phyloP scores from a whole-genome alignment of 1,139 yeast genomes.

The Yamadazyma taylorii region DNA sequence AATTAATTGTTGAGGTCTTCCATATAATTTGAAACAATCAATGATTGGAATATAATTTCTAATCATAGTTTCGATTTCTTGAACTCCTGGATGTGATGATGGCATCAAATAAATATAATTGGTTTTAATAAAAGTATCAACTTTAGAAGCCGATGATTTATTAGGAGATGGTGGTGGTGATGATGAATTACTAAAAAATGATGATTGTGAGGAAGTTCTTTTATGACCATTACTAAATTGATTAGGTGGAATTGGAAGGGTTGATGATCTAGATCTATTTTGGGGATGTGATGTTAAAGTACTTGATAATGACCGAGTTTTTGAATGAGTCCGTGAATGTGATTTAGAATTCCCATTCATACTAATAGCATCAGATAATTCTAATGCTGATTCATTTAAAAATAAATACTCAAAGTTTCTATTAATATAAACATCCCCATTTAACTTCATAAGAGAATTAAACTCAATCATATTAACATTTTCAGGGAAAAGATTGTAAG shows the following conservation, averaged over 20 bases:
- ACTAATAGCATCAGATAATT: conserved; percentile 1
- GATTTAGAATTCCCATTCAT: conserved; percentile 1
- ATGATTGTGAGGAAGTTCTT: conserved; percentile 22
- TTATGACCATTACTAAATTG: conserved; percentile 16
- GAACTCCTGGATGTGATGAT: conserved; percentile 54
- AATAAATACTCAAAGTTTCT: conserved; percentile 35
- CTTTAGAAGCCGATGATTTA: conserved; percentile 14
- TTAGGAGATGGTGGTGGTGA: conserved; percentile 17
- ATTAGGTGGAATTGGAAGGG: conserved; percentile 7
- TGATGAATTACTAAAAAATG: conserved; percentile 18
- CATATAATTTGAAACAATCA: conserved; percentile 55
- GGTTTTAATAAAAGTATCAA: conserved; percentile 31
- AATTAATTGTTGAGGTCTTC: conserved; percentile 51
- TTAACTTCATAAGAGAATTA: conserved; percentile 52
- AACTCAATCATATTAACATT: conserved; percentile 51
- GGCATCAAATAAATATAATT: conserved; percentile 52
- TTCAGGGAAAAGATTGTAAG: conserved; percentile 57
- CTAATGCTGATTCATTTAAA: conserved; percentile 1
- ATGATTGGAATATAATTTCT: conserved; percentile 52
- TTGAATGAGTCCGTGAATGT: not conserved
- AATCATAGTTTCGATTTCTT: conserved; percentile 57
- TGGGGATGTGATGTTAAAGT: conserved; percentile 5
- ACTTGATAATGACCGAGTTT: conserved; percentile 12
- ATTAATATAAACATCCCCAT: conserved; percentile 51
- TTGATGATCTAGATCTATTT: conserved; percentile 3